phyloP scores from a whole-genome alignment of 139 green algal genomes.

The Marvania coccoides region DNA sequence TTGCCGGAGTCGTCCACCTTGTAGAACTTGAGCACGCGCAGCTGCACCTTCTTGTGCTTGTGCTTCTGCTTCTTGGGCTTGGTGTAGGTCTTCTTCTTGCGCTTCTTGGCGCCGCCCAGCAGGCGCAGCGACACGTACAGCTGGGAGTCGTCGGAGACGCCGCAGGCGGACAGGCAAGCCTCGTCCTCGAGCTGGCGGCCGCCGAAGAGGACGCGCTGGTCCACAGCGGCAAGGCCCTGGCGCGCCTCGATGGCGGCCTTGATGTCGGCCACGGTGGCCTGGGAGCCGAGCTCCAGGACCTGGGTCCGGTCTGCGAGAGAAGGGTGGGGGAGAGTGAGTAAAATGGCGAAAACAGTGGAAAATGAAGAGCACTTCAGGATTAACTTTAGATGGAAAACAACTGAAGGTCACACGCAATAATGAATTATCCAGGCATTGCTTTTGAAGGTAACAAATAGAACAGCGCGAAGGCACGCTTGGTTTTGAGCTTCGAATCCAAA shows the following conservation, averaged over 20 bases:
- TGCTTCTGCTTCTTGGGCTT: slow-evolving; percentile 99
- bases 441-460: too few species aligned
- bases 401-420: too few species aligned
- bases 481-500: too few species aligned
- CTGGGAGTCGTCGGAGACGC: slow-evolving; percentile 74
- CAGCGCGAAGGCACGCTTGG: too few species aligned
- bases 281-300: slow-evolving; percentile 55
- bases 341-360: too few species aligned
- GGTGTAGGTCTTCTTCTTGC: slow-evolving; percentile 99
- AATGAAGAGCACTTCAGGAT: too few species aligned
- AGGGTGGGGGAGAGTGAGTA: too few species aligned
- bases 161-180: slow-evolving; percentile 51
- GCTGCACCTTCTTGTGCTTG: slow-evolving; percentile 97
- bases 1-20: slow-evolving; percentile 95
- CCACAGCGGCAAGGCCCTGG: slow-evolving; percentile 61
- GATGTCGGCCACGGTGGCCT: slow-evolving; percentile 67
- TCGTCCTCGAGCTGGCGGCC: slow-evolving; percentile 67
- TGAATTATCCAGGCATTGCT: too few species aligned
- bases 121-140: slow-evolving; percentile 80
- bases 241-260: slow-evolving; percentile 64
- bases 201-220: slow-evolving; percentile 71
- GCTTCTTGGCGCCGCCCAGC: slow-evolving; percentile 96
- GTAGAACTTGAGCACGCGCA: slow-evolving; percentile 69
- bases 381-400: too few species aligned
- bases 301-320: slow-evolving; percentile 67